A percentile compares a stretch with the other conserved stretches of the same genome.
Evolutionary conservation across 2,329 filamentous ascomycete species (phyloP).

Genomic region (Ascochyta fabae): DNA sequence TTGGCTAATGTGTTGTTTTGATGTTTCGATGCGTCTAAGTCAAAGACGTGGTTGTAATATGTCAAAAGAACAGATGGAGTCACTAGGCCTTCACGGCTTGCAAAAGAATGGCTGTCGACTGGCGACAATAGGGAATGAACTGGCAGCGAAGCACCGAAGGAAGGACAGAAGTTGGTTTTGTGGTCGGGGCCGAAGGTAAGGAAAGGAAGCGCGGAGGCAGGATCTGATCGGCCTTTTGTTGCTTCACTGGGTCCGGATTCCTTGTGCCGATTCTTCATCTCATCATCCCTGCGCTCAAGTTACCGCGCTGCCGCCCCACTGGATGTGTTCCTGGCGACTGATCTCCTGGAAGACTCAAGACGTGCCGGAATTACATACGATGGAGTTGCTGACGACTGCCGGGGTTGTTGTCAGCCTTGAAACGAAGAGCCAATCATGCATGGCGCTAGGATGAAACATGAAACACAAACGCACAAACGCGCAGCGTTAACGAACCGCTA

Average conservation of each 20-base stretch:
- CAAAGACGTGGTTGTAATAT: conserved; percentile 24
- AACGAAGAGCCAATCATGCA: conserved; percentile 34
- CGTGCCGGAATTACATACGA: conserved; percentile 23
- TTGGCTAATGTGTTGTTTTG: conserved; percentile 15
- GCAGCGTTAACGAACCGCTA: conserved; percentile 29
- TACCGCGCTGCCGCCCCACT: conserved; percentile 27
- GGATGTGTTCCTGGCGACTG: conserved; percentile 35
- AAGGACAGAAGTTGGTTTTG: conserved; percentile 42
- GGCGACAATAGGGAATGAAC: conserved; percentile 47
- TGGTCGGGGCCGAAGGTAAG: conserved; percentile 33
- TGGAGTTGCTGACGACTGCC: conserved; percentile 25
- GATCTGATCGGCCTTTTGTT: conserved; percentile 36
- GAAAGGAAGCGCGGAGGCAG: conserved; percentile 21
- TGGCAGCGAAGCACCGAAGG: conserved; percentile 37
- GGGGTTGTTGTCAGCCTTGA: conserved; percentile 31
- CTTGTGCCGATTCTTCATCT: conserved; percentile 18
- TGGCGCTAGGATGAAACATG: conserved; percentile 32
- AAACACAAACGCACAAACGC: conserved; percentile 36
- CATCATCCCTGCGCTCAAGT: conserved; percentile 20
- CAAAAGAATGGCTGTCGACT: conserved; percentile 46
- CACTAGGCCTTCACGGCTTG: conserved; percentile 40
- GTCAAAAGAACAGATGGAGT: conserved; percentile 37
- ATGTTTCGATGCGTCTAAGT: neutral
- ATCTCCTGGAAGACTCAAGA: conserved; percentile 25
- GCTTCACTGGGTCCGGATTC: conserved; percentile 14